Base-by-base conservation (phyloP, 148 eudicot species). In the Nepenthes mirabilis region DNA sequence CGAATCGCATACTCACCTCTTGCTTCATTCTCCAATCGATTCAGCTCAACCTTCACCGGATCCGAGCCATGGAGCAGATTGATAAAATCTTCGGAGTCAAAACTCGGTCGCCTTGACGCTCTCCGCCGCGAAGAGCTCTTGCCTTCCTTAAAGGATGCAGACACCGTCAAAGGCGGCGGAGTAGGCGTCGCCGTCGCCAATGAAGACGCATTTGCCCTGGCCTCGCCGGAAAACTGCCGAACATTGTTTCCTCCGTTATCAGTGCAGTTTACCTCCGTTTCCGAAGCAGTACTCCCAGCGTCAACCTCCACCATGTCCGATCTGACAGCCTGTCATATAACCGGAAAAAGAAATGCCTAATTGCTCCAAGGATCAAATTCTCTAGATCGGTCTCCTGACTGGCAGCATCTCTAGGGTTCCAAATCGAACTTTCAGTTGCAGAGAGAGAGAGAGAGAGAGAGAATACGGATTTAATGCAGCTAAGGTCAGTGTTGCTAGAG, bases 1-100 rank as follows among this genome's bases (percentile, higher is more conserved):
- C 81, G 58, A 65, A 69, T 56, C 47, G 60, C 72, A 73, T 40
- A 3, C 45, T 60, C 48, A 91, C 97, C 97, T 82, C 86, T 78
- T 43, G 83, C 94, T 77, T 85, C 98, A 69, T 91, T 91, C 73
- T 91, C 98, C 55, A 91, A 72, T 13, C 98, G 88, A 78, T 88
- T 91, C 14, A 91, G 83, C 82, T 91, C 98, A 52, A 91, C 58
- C 71, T 80, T 88, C 65, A 91, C 91, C 82, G 98, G 98, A 91
- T 91, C 98, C 82, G 98, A 91, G 7, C 96, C 98, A 60, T 91
- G 98, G 34, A 91, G 94, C 70, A 83, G 58, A 59, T 75, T 88
- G 14, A 91, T 51, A 67, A 85, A 85, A 63, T 91, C 98, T 37
- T 91, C 98, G 3, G 90, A 78, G 54, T 91, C 98, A 52, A 88